Evolutionary conservation across 805 yeast genomes (phyloP).

Genomic region (Metschnikowia amazonensis): DNA sequence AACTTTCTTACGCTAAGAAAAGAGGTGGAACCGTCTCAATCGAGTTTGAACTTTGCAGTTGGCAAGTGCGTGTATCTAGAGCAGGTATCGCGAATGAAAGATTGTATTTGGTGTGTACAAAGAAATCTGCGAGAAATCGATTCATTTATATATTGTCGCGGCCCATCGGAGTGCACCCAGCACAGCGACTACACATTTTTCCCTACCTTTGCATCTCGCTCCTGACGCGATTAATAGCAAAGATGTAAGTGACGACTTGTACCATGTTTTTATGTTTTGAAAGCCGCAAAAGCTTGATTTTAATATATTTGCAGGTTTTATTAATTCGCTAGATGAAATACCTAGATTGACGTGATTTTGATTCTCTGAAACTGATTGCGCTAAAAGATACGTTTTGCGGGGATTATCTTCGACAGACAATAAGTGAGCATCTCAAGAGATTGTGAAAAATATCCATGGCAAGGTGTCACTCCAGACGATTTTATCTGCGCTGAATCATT

Average conservation of each 20-base stretch:
- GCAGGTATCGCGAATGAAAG: constrained; percentile 3
- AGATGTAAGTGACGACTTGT: not conserved
- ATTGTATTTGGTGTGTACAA: constrained; percentile 11
- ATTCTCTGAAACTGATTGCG: not conserved
- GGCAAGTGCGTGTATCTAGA: not conserved
- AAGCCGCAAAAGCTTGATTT: not conserved
- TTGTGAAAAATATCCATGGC: too few species aligned
- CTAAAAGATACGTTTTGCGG: not conserved
- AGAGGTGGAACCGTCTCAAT: not conserved
- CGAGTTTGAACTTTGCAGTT: constrained; percentile 1
- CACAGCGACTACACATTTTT: constrained; percentile 2
- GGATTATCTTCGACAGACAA: not conserved
- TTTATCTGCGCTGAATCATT: not conserved
- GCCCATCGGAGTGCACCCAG: constrained; percentile 15
- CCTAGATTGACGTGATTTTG: not conserved
- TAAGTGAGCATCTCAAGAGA: not conserved
- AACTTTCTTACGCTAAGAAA: not conserved
- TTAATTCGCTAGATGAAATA: not conserved
- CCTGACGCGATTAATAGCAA: not conserved
- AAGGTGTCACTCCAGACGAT: too few species aligned
- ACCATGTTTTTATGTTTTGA: not conserved
- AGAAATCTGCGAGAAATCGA: constrained; percentile 13
- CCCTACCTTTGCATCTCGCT: not conserved
- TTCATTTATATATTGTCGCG: constrained; percentile 12
- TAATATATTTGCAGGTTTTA: not conserved